Evolutionary conservation across 2,329 filamentous ascomycete genomes (phyloP).

Genomic region (Amauroascus verrucosus): DNA sequence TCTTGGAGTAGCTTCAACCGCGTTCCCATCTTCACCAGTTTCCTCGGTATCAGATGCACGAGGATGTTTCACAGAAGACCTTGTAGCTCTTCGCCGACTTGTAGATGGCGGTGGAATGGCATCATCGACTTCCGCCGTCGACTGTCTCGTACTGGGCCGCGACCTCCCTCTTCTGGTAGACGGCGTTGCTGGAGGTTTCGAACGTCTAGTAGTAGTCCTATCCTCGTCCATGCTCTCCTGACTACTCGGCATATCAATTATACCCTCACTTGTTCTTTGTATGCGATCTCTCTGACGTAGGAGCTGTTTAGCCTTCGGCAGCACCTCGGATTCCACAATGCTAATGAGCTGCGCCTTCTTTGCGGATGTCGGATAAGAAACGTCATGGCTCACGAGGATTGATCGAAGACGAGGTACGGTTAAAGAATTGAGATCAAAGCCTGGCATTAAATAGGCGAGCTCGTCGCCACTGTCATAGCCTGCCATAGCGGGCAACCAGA

Average conservation of each 20-base stretch:
- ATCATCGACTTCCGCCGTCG: slow-evolving; percentile 30
- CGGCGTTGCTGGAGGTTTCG: slow-evolving; percentile 38
- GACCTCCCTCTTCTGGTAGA: slow-evolving; percentile 42
- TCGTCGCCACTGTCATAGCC: slow-evolving; percentile 41
- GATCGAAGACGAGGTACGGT: slow-evolving; percentile 83
- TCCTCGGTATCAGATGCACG: slow-evolving; percentile 43
- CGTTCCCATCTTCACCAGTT: slow-evolving; percentile 34
- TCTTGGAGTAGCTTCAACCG: slow-evolving; percentile 26
- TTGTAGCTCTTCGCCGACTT: slow-evolving; percentile 45
- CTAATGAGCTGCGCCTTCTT: slow-evolving; percentile 85
- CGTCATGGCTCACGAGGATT: slow-evolving; percentile 79
- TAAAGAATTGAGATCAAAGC: slow-evolving; percentile 72
- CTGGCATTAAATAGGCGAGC: slow-evolving; percentile 72
- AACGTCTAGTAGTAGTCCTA: slow-evolving; percentile 36
- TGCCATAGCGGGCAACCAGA: background rate
- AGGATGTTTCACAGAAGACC: slow-evolving; percentile 37
- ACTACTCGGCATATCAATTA: slow-evolving; percentile 56
- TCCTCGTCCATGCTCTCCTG: slow-evolving; percentile 55
- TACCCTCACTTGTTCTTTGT: slow-evolving; percentile 78
- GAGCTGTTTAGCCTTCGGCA: slow-evolving; percentile 68
- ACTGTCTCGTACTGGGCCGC: slow-evolving; percentile 41
- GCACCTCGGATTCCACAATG: slow-evolving; percentile 68
- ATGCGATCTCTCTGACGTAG: slow-evolving; percentile 64
- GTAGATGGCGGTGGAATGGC: slow-evolving; percentile 24
- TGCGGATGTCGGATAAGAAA: slow-evolving; percentile 74